These are phyloP conservation scores for Comarum palustre DNA, from an alignment of 306 rosid genomes.

Conservation along the genomic window DNA sequence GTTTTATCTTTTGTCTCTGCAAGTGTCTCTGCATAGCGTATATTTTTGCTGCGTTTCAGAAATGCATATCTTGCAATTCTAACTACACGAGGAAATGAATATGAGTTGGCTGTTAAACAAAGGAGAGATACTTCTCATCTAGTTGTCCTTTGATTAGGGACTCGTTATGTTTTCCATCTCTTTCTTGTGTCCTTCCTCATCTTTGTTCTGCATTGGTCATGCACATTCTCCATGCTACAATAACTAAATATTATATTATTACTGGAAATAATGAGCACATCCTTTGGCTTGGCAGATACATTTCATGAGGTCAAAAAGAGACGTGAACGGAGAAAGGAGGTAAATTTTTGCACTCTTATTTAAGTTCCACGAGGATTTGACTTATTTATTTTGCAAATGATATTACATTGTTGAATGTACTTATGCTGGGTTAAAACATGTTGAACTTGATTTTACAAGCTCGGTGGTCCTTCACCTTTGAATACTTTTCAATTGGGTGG, in stretches of 20 bases:
- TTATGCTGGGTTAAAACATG: neutral
- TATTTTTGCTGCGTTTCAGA: neutral
- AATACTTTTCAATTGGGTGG: neutral
- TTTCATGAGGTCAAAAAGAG: conserved; percentile 75
- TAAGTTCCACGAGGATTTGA: neutral
- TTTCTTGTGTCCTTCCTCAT: conserved; percentile 8
- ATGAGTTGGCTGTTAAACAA: neutral
- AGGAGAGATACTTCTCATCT: neutral
- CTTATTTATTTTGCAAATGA: neutral
- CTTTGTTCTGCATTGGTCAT: neutral
- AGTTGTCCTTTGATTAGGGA: neutral
- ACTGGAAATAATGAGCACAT: neutral
- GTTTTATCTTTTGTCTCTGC: neutral
- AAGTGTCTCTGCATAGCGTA: neutral
- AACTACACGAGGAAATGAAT: neutral
- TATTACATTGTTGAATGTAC: neutral
- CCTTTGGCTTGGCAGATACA: conserved; percentile 56
- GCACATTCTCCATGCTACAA: neutral
- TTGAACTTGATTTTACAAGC: conserved; percentile 2
- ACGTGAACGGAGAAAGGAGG: conserved; percentile 74
- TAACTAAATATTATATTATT: neutral
- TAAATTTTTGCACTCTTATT: conserved; percentile 16
- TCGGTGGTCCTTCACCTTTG: neutral
- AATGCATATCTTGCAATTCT: neutral
- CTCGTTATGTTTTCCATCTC: neutral